Evolutionary conservation across 768 basidiomycete genomes (phyloP), one percentile per base, ranked within the genome.

Genomic region (Candolleomyces aberdarensis): DNA sequence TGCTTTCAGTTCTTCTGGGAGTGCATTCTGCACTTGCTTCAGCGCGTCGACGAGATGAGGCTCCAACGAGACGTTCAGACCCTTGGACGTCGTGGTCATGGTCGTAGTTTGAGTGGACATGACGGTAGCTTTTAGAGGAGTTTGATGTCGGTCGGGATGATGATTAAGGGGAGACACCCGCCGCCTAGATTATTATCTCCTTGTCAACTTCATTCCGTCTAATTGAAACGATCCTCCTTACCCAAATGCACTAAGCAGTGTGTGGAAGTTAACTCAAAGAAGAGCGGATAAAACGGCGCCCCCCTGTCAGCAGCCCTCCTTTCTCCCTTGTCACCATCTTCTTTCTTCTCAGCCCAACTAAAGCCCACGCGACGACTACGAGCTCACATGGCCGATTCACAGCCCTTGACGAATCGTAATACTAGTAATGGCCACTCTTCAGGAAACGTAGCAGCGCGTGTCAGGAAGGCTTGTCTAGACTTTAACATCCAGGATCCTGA

Each of bases 51-150:
- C 61, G 26, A 92, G 82, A 71, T 91, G 89, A 0, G 78, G 71
- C 64, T 91, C 88, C 47, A 92, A 74, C 3, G 91, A 92, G 50
- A 92, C 75, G 63, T 85, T 85, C 56, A 67, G 63, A 47, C 64
- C 66, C 60, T 40, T 57, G 56, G 64, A 51, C 63, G 57, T 63
- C 66, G 68, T 67, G 59, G 62, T 19, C 63, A 66, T 65, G 61
- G 65, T 62, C n/a, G 49, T 44, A 7, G 59, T 44, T 58, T 65
- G 62, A 63, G 51, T 60, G 47, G 43, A 63, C 50, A 62, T 63
- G 59, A 56, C 60, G 31, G 57, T 64, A 62, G 62, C 47, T 58
- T 55, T 46, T 49, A n/a, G 41, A 46, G 44, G 19, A 6, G 44
- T 29, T 55, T 40, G 53, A 22, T 39, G 51, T 57, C 53, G n/a